Base-by-base conservation (phyloP, 2,329 filamentous ascomycete species). In the Xylaria sp. region DNA sequence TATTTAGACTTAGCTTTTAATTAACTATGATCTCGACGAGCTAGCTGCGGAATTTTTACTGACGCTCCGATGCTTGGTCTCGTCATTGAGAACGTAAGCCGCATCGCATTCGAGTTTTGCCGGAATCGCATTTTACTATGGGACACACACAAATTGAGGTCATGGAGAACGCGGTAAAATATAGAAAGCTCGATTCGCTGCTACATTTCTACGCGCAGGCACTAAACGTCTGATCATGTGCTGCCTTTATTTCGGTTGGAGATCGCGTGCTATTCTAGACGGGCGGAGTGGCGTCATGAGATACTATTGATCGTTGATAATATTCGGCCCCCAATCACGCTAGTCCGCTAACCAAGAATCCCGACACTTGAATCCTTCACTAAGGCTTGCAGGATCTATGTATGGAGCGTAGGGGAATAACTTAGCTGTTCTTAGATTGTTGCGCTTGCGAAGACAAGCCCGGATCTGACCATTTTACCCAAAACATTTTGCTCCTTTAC, bases 371-470 rank as follows among this genome's bases (percentile, higher is more conserved):
- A 28, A 28, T 10, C 45, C 10, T 48, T 15, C 5, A 25, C 25
- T 5, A 28, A 12, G 12, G 4, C 23, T 28, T 3, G 45, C 9
- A 28, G 28, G 23, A n/a, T 23, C 8, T 9, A 10, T 4, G 43
- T 9, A 46, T 18, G 13, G 18, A 3, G 13, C 15, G 30, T 18
- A 41, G 1, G 13, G 36, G 7, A 57, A 9, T 8, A 10, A 30
- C 6, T 30, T 30, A 3, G 3, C 28, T 30, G 28, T 6, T 23
- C 7, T 41, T n/a, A 50, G 57, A 41, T n/a, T 56, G 50, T n/a
- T 66, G 48, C 48, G n/a, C 46, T 12, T 60, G 30, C 39, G 63
- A 65, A 65, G 36, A 65, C 10, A 55, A 30, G 6, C 5, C 28
- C 34, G 55, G 36, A 1, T 55, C 36, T 15, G n/a, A 55, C 15